A percentile compares a stretch with the other conserved stretches of the same genome.
Conservation (phyloP, 2,329 filamentous ascomycete genomes). For the Pseudopyricularia cyperi region DNA sequence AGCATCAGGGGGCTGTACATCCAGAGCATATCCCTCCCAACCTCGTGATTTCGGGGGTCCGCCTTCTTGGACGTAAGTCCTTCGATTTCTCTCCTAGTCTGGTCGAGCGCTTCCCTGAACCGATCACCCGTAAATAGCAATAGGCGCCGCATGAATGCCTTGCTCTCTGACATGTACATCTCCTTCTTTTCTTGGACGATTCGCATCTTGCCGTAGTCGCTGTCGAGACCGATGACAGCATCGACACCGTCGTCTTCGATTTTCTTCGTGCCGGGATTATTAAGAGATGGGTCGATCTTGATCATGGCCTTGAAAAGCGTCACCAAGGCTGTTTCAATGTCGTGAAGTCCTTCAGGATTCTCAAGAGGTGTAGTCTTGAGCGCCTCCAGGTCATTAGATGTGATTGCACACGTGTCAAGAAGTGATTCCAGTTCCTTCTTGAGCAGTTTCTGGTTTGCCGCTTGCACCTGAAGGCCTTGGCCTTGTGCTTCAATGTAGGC, state of each 20-base stretch:
- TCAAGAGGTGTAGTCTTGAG: constrained; percentile 64
- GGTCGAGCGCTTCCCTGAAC: constrained; percentile 63
- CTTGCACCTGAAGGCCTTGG: constrained; percentile 92
- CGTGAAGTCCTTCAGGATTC: constrained; percentile 54
- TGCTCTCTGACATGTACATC: constrained; percentile 67
- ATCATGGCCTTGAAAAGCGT: constrained; percentile 84
- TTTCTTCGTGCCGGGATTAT: constrained; percentile 34
- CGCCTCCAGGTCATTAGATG: constrained; percentile 58
- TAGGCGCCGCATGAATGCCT: constrained; percentile 64
- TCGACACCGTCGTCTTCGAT: constrained; percentile 33
- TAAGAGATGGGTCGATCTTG: constrained; percentile 78
- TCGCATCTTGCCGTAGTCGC: constrained; percentile 77
- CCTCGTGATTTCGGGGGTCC: constrained; percentile 57
- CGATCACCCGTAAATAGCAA: constrained; percentile 71
- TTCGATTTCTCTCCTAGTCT: constrained; percentile 52
- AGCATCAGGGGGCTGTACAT: constrained; percentile 78
- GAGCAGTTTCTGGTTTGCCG: constrained; percentile 88
- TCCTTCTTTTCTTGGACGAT: constrained; percentile 92
- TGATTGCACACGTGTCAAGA: constrained; percentile 85
- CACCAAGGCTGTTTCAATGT: constrained; percentile 66
- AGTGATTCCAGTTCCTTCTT: constrained; percentile 80
- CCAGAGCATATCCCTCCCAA: constrained; percentile 66
- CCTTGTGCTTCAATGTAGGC: constrained; percentile 95
- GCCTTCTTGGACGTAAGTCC: constrained; percentile 51
- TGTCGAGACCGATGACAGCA: constrained; percentile 41